Evolutionary conservation across 2,329 filamentous ascomycete species (phyloP), one percentile per base, ranked within the genome.

Genomic region (Xylariaceae sp.): DNA sequence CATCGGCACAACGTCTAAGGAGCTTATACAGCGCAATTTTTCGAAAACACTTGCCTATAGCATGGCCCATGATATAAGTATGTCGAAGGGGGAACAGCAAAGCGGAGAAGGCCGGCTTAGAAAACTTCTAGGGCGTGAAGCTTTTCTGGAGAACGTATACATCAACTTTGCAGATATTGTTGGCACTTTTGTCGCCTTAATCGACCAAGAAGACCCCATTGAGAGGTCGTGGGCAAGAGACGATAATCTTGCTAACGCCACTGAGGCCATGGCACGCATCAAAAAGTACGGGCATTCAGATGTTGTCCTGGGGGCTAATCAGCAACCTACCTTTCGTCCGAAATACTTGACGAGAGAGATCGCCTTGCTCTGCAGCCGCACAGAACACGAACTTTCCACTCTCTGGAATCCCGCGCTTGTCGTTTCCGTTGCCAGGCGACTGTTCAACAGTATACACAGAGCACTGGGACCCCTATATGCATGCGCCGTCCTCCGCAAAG

Each of bases 381-480:
- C 85, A 2, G 80, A 83, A 26, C 84, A 84, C 61, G 81, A 90
- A 46, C 72, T 84, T 40, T 72, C 74, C 50, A 78, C 71, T 4
- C 77, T 95, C 9, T 96, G 90, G 88, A 89, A 85, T 0, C 82
- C 90, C 4, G 79, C 87, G 3, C 74, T 91, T 41, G 84, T 91
- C 49, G 81, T 86, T 0, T 87, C 85, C 55, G 80, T 95, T 30
- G 84, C 88, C 51, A 84, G 95, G 50, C 86, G 81, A 59, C 78
- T 99, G 2, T 75, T 99, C 52, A 87, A 90, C 67, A 86, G 85
- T 1, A 86, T 96, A 19, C 86, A 95, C 65, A 81, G 87, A 26
- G 88, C 91, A 0, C 74, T 97, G 4, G 95, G 94, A 0, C 88
- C 94, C 26, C 75, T 96, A 4, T 88, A 96, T 69, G 87, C 89